Evolutionary conservation across 306 rosid species (phyloP), one percentile per base, ranked within the genome.

Genomic region (Morella rubra): DNA sequence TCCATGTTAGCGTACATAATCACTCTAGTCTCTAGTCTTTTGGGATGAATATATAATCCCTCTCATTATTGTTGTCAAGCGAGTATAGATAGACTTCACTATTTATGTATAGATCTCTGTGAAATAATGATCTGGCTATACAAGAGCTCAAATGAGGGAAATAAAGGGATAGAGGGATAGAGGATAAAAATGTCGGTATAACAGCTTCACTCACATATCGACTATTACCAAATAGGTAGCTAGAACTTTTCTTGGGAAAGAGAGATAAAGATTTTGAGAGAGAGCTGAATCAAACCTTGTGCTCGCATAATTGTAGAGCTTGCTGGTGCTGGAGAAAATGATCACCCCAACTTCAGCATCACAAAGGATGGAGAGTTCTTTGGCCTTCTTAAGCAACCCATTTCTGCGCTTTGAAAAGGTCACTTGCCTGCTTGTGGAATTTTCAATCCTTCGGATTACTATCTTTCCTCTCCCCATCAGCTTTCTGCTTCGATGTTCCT

Each of bases 361-460:
- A 65, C 89, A 86, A 58, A 86, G 87, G 45, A 86, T 80, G 3
- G 89, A 83, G 5, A 86, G 87, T 81, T 86, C 89, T 66, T 49
- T 83, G 1, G 89, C 85, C 83, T 83, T 86, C 79, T 86, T 86
- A 4, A 86, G 73, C 77, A 86, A 41, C 69, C 89, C 89, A 60
- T 69, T 85, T 77, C 89, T 82, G 41, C 89, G 44, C 78, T 85
- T 85, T 5, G 89, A 85, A 54, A 86, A 86, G 41, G 89, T 86
- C 69, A 86, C 89, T 74, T 86, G 86, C 77, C 89, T 82, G 49
- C 82, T 86, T 12, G 89, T 80, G 6, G 85, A 44, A 53, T 83
- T 86, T 42, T 83, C 89, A 40, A 86, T 86, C 74, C 86, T 83
- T 53, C 84, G 77, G 10, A 86, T 83, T 83, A 65, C 85, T 55